phyloP scores from a whole-genome alignment of 129 eudicot species.

The Apium graveolens region DNA sequence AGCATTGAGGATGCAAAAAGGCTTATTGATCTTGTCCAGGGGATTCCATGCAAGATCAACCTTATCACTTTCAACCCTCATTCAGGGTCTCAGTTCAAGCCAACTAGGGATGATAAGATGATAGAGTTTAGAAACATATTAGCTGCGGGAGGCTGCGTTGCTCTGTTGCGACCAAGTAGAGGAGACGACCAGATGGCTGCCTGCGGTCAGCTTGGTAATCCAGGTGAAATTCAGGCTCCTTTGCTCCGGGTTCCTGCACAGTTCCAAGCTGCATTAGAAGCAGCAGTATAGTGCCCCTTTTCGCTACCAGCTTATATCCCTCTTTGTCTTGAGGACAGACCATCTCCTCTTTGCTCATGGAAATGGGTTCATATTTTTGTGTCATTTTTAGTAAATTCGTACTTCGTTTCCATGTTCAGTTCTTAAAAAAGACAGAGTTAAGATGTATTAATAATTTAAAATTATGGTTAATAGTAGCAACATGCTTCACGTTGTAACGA shows the following conservation, averaged over 20 bases:
- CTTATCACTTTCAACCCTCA: constrained; percentile 85
- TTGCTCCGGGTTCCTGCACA: constrained; percentile 67
- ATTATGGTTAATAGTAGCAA: too few relatives aligned
- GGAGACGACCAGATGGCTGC: constrained; percentile 99
- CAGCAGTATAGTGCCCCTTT: constrained; percentile 13
- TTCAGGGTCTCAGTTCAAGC: constrained; percentile 65
- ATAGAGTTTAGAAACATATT: constrained; percentile 61
- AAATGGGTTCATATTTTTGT: not conserved
- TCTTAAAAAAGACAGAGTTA: not conserved
- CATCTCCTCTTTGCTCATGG: not conserved
- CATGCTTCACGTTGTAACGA: not conserved
- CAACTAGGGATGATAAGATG: constrained; percentile 66
- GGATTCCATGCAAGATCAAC: constrained; percentile 93
- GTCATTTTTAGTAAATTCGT: not conserved
- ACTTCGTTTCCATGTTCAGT: not conserved
- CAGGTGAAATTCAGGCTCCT: constrained; percentile 79
- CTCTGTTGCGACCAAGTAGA: constrained; percentile 63
- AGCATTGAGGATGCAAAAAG: constrained; percentile 88
- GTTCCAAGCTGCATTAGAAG: constrained; percentile 47
- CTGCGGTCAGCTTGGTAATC: constrained; percentile 88
- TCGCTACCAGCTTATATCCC: not conserved
- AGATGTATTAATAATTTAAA: too few relatives aligned
- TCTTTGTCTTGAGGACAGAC: not conserved
- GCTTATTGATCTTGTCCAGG: constrained; percentile 67
- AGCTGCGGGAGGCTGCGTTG: constrained; percentile 64